Conservation (phyloP, 805 yeast species). For the Lipomyces yamanashiensis region DNA sequence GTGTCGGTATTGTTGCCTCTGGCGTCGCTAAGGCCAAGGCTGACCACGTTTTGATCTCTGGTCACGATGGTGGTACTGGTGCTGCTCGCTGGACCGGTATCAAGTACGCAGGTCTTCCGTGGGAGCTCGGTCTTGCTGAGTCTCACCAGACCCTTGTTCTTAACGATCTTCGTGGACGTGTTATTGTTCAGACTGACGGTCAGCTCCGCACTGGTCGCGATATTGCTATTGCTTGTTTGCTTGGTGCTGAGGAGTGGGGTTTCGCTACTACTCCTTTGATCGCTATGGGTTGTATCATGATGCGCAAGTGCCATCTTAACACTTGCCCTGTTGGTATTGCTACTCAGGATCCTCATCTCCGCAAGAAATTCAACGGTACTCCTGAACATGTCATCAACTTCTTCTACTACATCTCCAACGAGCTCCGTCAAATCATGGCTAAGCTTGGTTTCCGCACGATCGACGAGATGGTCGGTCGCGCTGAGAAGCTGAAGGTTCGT, state of each 20-base stretch:
- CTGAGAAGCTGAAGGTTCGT: conserved; percentile 85
- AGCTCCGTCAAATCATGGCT: conserved; percentile 91
- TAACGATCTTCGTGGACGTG: conserved; percentile 95
- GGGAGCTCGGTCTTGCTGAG: conserved; percentile 98
- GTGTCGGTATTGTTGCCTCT: conserved; percentile 98
- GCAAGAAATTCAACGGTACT: conserved; percentile 91
- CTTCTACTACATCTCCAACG: conserved; percentile 92
- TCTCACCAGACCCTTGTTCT: conserved; percentile 96
- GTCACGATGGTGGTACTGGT: conserved; percentile 99
- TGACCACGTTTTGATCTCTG: conserved; percentile 91
- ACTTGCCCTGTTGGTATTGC: conserved; percentile 99
- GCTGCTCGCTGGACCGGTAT: conserved; percentile 98
- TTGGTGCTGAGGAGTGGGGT: conserved; percentile 99
- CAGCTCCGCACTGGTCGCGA: conserved; percentile 97
- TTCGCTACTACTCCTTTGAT: conserved; percentile 96
- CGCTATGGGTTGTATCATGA: conserved; percentile 96
- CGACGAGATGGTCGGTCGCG: conserved; percentile 97
- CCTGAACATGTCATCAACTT: conserved; percentile 98
- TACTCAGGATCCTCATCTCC: conserved; percentile 92
- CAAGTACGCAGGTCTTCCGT: conserved; percentile 95
- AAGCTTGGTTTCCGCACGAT: conserved; percentile 91
- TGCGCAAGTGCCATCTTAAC: conserved; percentile 91
- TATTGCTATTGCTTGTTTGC: conserved; percentile 90
- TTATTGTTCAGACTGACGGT: conserved; percentile 97
- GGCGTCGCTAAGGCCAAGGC: conserved; percentile 99